Evolutionary conservation across 2,329 filamentous ascomycete species (phyloP), one percentile per base, ranked within the genome.

Genomic region (Chaetomiaceae sp.): DNA sequence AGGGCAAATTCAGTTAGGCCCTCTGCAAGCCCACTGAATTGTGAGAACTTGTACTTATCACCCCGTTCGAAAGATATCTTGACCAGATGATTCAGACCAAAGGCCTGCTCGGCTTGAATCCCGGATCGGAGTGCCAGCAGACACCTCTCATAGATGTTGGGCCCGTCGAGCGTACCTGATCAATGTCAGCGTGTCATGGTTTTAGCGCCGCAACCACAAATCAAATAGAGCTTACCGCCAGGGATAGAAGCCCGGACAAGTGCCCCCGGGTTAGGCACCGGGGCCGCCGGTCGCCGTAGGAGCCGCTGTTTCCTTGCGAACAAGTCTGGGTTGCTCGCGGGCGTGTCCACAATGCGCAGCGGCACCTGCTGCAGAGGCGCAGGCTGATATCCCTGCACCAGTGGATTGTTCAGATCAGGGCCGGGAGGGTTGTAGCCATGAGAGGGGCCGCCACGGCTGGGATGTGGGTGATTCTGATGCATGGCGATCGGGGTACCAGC

Each of bases 61-160:
- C 92, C 92, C 38, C 91, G 82, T 67, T 97, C 91, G 63, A 86
- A 93, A 0, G 91, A 96, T 23, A 97, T 96, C 66, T 96, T 95
- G 53, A 97, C 90, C 4, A 97, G 73, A 62, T 97, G 92, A 61
- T 95, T 89, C 10, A 97, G 74, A 0, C 90, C 92, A 69, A 95
- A 97, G n/a, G 89, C 84, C 62, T 96, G 87, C 65, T 99, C 92
- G 12, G 84, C 79, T 3, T 79, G 79, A 21, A 95, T 81, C 2
- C 82, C 82, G 13, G 89, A 96, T 55, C 87, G 86, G 21, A 99
- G 73, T 4, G 91, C 85, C 59, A 91, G 84, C 33, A 95, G 78
- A 56, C 89, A 95, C 38, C 91, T 85, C 43, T 92, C 85, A 64
- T 96, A 97, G 57, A 96, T 96, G 63, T 95, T 93, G 2, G 88